Base-by-base conservation (phyloP, 2,329 filamentous ascomycete species). In the Metarhizium album region DNA sequence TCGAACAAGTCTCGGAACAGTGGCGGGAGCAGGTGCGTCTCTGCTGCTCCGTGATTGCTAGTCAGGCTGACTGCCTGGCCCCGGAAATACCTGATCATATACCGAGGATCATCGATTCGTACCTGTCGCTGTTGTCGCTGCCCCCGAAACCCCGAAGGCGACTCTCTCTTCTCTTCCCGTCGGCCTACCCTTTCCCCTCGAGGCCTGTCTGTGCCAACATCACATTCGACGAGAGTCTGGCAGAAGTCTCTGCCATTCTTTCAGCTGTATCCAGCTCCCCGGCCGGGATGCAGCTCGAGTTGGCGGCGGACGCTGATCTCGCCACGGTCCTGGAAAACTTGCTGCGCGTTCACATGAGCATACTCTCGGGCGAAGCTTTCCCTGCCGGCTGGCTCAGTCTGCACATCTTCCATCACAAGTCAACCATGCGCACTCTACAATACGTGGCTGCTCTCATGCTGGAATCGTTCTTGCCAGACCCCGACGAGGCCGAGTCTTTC, bases 21-120 rank as follows among this genome's bases (percentile, higher is more conserved):
- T 97, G 90, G 82, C 86, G 85, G 56, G 89, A 95, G 22, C 93
- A 97, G 69, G 87, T 97, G 18, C 86, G 93, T 16, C 73, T 98
- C 16, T 95, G 91, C 67, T 95, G 90, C 68, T 94, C 91, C 1
- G 86, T 98, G 33, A 76, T 98, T 35, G 88, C 91, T 8, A 90
- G 87, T 54, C 87, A 97, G 64, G 78, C 90, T 51, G 80, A 86
- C 40, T 79, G 87, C 57, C 78, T 95, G 8, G 84, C 85, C 8
- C 77, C 88, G 37, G 86, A 93, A 61, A 86, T 93, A 46, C 88
- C 89, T 20, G 86, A 90, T 54, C 94, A 95, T 64, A 84, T 96
- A 57, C 87, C 89, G 0, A 94, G 91, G 65, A 84, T 96, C 45
- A 83, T 96, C 51, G 85, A 93, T 57, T 96, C 91, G 0, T 97